Evolutionary conservation across 1,284 basidiomycete species (phyloP).

Genomic region (Tilletia horrida): DNA sequence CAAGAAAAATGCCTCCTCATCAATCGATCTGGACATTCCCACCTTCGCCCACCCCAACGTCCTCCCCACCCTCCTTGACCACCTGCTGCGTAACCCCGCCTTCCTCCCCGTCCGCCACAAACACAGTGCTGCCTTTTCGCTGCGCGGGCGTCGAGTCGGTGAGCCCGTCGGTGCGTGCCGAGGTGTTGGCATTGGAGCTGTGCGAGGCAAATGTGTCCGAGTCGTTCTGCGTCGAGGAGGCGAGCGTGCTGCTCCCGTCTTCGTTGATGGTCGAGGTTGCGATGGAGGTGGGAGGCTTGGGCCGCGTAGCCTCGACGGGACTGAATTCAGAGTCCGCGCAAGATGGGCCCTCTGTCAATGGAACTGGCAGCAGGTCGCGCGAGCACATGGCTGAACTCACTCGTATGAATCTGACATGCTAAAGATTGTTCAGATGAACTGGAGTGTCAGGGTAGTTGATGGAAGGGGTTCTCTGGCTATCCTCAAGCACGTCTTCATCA

Average conservation of each 20-base stretch:
- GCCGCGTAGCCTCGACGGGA: not conserved
- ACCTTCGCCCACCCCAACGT: not conserved
- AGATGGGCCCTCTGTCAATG: not conserved
- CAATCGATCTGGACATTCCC: conserved; percentile 10
- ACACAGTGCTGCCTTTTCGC: not conserved
- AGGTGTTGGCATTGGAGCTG: conserved; percentile 13
- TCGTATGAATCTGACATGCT: too few relatives aligned
- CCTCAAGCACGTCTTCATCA: too few relatives aligned
- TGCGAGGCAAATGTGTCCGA: not conserved
- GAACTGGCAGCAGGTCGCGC: too few relatives aligned
- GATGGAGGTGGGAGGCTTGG: conserved; percentile 12
- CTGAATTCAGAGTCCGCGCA: not conserved
- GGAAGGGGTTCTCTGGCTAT: too few relatives aligned
- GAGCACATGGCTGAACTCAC: too few relatives aligned
- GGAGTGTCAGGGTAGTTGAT: too few relatives aligned
- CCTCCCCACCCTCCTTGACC: conserved; percentile 4
- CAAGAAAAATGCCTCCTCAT: not conserved
- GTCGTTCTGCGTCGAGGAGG: not conserved
- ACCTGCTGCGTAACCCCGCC: not conserved
- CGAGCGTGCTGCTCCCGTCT: not conserved
- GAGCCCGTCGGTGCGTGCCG: not conserved
- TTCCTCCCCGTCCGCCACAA: not conserved
- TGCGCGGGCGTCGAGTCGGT: not conserved
- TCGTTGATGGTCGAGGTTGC: not conserved
- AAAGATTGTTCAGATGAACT: too few relatives aligned